These are phyloP conservation scores for Quercus phellos DNA, from an alignment of 331 rosid genomes.

Conservation along the genomic window DNA sequence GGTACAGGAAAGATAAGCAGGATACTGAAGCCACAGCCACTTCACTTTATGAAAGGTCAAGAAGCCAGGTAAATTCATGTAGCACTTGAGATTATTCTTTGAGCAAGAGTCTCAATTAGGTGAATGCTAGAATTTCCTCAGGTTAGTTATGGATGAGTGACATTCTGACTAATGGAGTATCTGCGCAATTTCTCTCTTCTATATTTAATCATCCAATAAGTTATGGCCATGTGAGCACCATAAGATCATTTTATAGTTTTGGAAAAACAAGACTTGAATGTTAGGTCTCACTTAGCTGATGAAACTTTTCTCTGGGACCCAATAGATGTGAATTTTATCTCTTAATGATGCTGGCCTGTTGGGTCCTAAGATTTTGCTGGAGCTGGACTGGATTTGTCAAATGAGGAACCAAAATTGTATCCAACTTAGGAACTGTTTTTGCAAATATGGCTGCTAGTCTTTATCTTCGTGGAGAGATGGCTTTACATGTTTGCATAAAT, in stretches of 20 bases:
- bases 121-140: neutral
- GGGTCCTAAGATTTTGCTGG: too few relatives aligned
- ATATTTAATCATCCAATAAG: neutral
- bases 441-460: neutral
- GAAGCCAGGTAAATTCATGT: conserved; percentile 59
- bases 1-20: conserved; percentile 49
- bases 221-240: neutral
- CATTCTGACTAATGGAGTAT: neutral
- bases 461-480: neutral
- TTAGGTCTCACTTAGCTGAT: neutral
- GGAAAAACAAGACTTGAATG: neutral
- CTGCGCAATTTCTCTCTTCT: neutral
- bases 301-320: neutral
- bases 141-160: neutral
- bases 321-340: neutral
- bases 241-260: neutral
- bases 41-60: conserved; percentile 43
- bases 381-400: too few relatives aligned
- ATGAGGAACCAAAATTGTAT: neutral
- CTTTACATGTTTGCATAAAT: neutral
- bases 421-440: neutral
- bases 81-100: conserved; percentile 9
- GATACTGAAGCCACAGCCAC: conserved; percentile 38
- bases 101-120: neutral
- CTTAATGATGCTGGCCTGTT: too few relatives aligned